Evolutionary conservation across 345 rosid genomes (phyloP).

Genomic region (Salix purpurea): DNA sequence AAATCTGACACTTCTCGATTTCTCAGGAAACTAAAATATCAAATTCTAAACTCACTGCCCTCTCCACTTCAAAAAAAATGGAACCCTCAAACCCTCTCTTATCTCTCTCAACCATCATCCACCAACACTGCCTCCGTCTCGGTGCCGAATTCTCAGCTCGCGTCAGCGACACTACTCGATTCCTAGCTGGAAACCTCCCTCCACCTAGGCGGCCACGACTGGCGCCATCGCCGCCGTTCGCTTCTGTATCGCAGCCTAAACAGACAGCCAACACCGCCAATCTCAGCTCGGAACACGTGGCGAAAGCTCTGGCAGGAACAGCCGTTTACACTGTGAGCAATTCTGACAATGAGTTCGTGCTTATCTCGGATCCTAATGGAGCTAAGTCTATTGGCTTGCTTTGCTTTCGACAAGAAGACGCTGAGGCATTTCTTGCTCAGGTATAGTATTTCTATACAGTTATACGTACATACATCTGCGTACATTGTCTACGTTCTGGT

Average conservation of each 20-base stretch:
- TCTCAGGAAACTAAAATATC: not conserved
- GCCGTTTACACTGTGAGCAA: constrained; percentile 85
- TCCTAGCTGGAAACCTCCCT: constrained; percentile 33
- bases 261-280: constrained; percentile 26
- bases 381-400: constrained; percentile 83
- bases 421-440: constrained; percentile 88
- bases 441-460: constrained; percentile 18
- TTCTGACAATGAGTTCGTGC: constrained; percentile 86
- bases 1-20: not conserved
- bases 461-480: not conserved
- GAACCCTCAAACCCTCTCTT: constrained; percentile 62
- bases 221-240: constrained; percentile 42
- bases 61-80: constrained; percentile 20
- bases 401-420: constrained; percentile 92
- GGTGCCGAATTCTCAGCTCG: constrained; percentile 53
- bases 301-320: constrained; percentile 69
- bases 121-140: constrained; percentile 57
- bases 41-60: not conserved
- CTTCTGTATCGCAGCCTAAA: constrained; percentile 60
- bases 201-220: constrained; percentile 1
- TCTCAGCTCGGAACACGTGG: constrained; percentile 56
- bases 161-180: constrained; percentile 47
- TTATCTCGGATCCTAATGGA: constrained; percentile 82
- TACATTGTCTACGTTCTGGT: not conserved
- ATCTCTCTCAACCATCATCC: constrained; percentile 56